Evolutionary conservation across 2,329 filamentous ascomycete species (phyloP).

Genomic region (Tolypocladium amazonense): DNA sequence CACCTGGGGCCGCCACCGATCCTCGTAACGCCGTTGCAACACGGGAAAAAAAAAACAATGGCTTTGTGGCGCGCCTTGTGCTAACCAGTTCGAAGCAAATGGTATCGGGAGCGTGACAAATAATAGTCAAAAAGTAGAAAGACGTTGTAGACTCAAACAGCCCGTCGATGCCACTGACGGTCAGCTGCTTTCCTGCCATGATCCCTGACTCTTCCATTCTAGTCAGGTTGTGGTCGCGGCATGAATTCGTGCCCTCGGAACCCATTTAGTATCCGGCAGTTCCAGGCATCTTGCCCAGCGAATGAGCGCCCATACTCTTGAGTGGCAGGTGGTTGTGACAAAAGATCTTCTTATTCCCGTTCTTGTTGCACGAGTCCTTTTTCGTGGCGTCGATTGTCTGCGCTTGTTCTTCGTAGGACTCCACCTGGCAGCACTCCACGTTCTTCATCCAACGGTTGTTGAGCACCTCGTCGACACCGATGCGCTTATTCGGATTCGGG

Average conservation of each 20-base stretch:
- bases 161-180: not conserved
- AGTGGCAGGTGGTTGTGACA: constrained; percentile 48
- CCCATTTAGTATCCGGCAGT: constrained; percentile 37
- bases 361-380: constrained; percentile 32
- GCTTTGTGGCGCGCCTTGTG: not conserved
- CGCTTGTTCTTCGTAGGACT: constrained; percentile 56
- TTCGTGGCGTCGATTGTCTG: constrained; percentile 52
- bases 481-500: constrained; percentile 61
- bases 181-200: not conserved
- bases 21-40: not conserved
- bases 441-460: constrained; percentile 62
- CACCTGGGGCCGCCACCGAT: not conserved
- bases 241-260: not conserved
- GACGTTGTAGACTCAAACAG: not conserved
- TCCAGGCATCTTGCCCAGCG: constrained; percentile 45
- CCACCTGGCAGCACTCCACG: constrained; percentile 69
- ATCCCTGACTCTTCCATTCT: not conserved
- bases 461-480: constrained; percentile 57
- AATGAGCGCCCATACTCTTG: constrained; percentile 32
- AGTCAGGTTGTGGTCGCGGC: not conserved
- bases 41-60: not conserved
- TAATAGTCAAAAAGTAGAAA: not conserved
- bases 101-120: not conserved
- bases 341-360: constrained; percentile 38
- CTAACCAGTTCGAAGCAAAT: not conserved